Evolutionary conservation across 805 yeast genomes (phyloP).

Genomic region (Kazachstania africana): DNA sequence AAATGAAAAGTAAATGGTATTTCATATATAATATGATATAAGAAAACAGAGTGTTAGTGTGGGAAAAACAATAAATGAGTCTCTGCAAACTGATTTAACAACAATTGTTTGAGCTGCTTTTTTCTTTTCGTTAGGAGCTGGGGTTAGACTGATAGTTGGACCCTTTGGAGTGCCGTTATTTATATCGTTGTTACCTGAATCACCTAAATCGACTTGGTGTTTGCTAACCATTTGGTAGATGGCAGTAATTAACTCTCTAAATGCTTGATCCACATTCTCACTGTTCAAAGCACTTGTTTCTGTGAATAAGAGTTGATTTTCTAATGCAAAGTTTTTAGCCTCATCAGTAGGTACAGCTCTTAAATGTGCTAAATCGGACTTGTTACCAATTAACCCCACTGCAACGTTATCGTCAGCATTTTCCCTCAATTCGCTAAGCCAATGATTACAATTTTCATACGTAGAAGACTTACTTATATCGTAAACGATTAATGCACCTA

Average conservation of each 20-base stretch:
- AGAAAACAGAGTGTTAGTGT: too few species aligned
- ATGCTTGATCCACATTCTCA: slow-evolving; percentile 89
- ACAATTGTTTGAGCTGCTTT: slow-evolving; percentile 40
- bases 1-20: too few species aligned
- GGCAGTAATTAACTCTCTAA: slow-evolving; percentile 84
- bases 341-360: slow-evolving; percentile 97
- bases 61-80: too few species aligned
- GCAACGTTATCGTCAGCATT: slow-evolving; percentile 93
- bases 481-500: slow-evolving; percentile 90
- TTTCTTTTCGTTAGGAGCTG: slow-evolving; percentile 78
- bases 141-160: slow-evolving; percentile 85
- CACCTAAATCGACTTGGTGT: slow-evolving; percentile 84
- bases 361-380: slow-evolving; percentile 79
- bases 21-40: too few species aligned
- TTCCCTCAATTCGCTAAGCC: slow-evolving; percentile 84
- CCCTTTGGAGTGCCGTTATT: slow-evolving; percentile 41
- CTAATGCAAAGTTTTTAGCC: slow-evolving; percentile 88
- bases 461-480: slow-evolving; percentile 87
- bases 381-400: slow-evolving; percentile 87
- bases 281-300: slow-evolving; percentile 93
- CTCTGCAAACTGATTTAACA: too few species aligned
- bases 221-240: slow-evolving; percentile 91
- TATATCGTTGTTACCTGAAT: slow-evolving; percentile 29
- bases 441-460: slow-evolving; percentile 74
- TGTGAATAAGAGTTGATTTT: slow-evolving; percentile 82